These are phyloP conservation scores for Mimosa bimucronata DNA, from an alignment of 306 rosid genomes.

Conservation along the genomic window DNA sequence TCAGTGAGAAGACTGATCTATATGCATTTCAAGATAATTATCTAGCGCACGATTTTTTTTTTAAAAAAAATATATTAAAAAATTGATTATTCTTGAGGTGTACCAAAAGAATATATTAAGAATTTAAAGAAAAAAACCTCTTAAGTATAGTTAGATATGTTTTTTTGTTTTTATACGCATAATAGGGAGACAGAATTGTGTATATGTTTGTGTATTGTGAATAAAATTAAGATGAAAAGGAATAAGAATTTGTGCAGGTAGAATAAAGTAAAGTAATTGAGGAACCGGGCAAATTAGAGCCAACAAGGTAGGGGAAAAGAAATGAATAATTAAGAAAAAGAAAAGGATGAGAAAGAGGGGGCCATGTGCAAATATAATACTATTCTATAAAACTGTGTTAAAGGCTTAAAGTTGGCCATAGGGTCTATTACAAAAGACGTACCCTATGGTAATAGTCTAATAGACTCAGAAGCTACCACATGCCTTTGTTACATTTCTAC, in stretches of 20 bases:
- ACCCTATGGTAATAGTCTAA: constrained; percentile 49
- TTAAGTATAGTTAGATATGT: background rate
- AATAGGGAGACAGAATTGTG: background rate
- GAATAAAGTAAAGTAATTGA: constrained; percentile 46
- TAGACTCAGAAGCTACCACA: constrained; percentile 82
- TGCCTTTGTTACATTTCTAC: constrained; percentile 59
- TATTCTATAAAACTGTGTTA: constrained; percentile 42
- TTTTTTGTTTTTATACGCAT: background rate
- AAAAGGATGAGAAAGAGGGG: constrained; percentile 24
- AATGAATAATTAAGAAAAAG: constrained; percentile 1
- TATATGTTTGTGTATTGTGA: background rate
- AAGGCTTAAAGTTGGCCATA: constrained; percentile 34
- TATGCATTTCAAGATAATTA: no score
- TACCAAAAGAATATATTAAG: background rate
- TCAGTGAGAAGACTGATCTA: no score
- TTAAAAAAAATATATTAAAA: no score
- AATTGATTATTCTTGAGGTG: no score
- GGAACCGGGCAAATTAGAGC: constrained; percentile 38
- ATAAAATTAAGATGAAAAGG: constrained; percentile 13
- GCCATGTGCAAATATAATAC: constrained; percentile 60
- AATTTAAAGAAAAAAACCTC: background rate
- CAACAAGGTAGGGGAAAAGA: constrained; percentile 36
- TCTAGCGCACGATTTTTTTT: no score
- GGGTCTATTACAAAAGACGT: constrained; percentile 43
- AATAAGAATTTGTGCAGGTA: constrained; percentile 14